Base-by-base conservation (phyloP, 495 filamentous ascomycete genomes). In the Penicillium bialowiezense region DNA sequence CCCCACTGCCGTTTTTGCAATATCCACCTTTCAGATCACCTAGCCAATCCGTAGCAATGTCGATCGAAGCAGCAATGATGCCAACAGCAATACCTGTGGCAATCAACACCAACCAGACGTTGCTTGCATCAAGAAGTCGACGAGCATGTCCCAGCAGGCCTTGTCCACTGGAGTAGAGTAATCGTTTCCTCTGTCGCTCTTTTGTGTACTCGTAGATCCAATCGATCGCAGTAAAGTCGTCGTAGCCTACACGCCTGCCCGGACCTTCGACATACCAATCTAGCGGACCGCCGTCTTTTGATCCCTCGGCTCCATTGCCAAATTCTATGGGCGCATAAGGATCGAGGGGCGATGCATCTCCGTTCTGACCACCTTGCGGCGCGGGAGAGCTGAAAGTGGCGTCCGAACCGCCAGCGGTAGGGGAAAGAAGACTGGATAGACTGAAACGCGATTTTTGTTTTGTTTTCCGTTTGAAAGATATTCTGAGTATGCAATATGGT, bases 151-250 rank as follows among this genome's bases (percentile, higher is more conserved):
- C 90, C 17, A 91, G 51, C 12, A 96, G 46, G 2, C 90, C 88
- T 21, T 82, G 80, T 7, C 86, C 77, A 51, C 75, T 83, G 2
- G 84, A 82, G 42, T 81, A 84, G 8, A 98, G 74, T 13, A 87
- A 73, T 7, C 90, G 79, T 54, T 93, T 79, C 34, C 93, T 81
- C 65, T 96, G 90, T 14, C 93, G 80, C 68, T 98, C 93, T 67
- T 97, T 97, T 19, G 90, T 93, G 64, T 98, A 96, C 68, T 98
- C 93, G 62, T 96, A 97, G 57, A 97, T 97, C 93, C 93, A 98
- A 72, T 98, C 93, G 66, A 98, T 98, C 12, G 95, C 93, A 12
- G 95, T 97, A 60, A 97, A 77, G 71, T 98, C 88, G 56, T 96
- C 93, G 68, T 98, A 98, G 41, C 87, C 91, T 20, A 97, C 91